These are phyloP conservation scores for Globisporangium recalcitrans DNA, from an alignment of 352 stramenopile genomes.

Conservation along the genomic window DNA sequence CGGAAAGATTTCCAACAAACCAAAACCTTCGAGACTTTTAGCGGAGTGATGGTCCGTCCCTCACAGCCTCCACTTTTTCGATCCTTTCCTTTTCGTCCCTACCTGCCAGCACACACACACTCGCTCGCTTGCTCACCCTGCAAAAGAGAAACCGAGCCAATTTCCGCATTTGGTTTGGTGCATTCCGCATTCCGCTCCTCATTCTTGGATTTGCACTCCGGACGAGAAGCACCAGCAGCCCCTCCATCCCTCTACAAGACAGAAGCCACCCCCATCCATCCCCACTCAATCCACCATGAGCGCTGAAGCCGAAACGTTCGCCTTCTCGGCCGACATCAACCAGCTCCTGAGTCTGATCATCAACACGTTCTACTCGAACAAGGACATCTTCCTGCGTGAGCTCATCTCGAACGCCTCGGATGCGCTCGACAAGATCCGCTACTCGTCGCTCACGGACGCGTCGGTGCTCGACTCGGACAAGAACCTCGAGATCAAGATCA, in stretches of 20 bases:
- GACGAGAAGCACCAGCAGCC: slow-evolving; percentile 22
- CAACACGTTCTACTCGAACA: slow-evolving; percentile 99
- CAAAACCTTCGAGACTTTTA: slow-evolving; percentile 19
- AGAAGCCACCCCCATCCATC: slow-evolving; percentile 11
- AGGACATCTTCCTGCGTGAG: slow-evolving; percentile 98
- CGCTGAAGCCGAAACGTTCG: slow-evolving; percentile 96
- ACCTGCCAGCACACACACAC: no score
- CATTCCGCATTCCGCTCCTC: slow-evolving; percentile 16
- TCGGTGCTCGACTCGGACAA: slow-evolving; percentile 95
- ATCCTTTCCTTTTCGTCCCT: background rate
- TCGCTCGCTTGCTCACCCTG: no score
- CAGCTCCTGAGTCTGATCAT: slow-evolving; percentile 98
- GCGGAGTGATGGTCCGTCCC: slow-evolving; percentile 20
- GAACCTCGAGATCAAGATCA: slow-evolving; percentile 98
- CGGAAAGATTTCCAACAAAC: slow-evolving; percentile 26
- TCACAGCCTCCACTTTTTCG: slow-evolving; percentile 7
- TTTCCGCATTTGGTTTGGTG: no score
- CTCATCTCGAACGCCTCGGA: slow-evolving; percentile 96
- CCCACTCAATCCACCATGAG: slow-evolving; percentile 47
- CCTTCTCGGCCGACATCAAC: slow-evolving; percentile 99
- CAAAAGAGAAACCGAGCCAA: background rate
- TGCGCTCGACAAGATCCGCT: slow-evolving; percentile 97
- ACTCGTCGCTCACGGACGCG: slow-evolving; percentile 95
- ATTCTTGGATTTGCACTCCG: slow-evolving; percentile 62
- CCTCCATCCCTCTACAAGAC: slow-evolving; percentile 8